Base-by-base conservation (phyloP, 176 grass and related monocot species). In the Urochloa ruziziensis region DNA sequence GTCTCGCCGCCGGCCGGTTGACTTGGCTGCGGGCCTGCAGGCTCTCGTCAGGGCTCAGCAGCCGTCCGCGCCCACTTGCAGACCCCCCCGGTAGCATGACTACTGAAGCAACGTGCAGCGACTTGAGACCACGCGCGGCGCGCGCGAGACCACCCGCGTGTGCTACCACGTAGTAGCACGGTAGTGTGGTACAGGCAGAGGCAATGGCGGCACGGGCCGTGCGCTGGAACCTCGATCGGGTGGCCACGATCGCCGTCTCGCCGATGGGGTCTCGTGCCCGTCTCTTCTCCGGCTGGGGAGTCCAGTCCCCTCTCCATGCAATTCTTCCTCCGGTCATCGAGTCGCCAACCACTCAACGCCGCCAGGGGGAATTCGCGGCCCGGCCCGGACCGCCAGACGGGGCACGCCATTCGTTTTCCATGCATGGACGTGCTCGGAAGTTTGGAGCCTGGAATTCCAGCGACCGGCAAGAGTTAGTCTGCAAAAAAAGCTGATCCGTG, bases 381-480 rank as follows among this genome's bases (percentile, higher is more conserved):
- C 34, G 60, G 60, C 40, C 40, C 44, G 60, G 70, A 69, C 79
- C 81, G 75, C 47, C 79, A 56, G 83, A 67, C 12, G 80, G 74
- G 73, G 56, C 83, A 90, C 36, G 78, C 65, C 83, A 19, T 60
- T 73, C 66, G 29, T 70, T 86, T 84, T 82, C 83, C 88, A 86
- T 90, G 88, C 88, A 86, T 12, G 78, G 83, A 86, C 78, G 83
- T 86, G 18, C 78, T 82, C 82, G 52, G 51, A 79, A 28, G 30
- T 23, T 23, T 73, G 40, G 51, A 13, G 17, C 23, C 17, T 54
- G 58, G 60, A 16, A 23, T 35, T 73, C 58, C 27, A 36, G 46
- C 75, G 8, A 17, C 72, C n/a, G 14, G 10, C 3, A 10, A 18
- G 23, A 76, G n/a, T 18, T 17, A 3, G 42, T 59, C 47, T 35